A percentile compares a stretch with the other conserved stretches of the same genome.
Evolutionary conservation across 2,329 filamentous ascomycete genomes (phyloP).

Genomic region (Raffaelea ambrosiae): DNA sequence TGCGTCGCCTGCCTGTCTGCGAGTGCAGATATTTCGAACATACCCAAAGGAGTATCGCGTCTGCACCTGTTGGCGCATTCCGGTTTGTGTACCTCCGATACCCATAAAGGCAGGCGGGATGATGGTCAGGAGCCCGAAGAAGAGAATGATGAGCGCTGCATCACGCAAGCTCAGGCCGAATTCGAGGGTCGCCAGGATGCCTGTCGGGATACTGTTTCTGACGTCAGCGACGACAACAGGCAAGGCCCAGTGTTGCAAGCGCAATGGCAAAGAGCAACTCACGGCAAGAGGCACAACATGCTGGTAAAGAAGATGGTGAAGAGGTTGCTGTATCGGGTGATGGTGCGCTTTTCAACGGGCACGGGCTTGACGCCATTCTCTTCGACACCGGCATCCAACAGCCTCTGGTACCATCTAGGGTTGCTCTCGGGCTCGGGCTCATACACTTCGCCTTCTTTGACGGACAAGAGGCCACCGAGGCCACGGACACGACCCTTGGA

Average conservation of each 20-base stretch:
- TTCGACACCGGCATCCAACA: conserved; percentile 38
- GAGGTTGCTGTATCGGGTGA: conserved; percentile 44
- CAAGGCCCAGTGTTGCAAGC: not conserved
- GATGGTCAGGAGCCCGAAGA: conserved; percentile 47
- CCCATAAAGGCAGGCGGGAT: conserved; percentile 47
- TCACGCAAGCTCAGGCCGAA: conserved; percentile 48
- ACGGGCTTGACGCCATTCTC: conserved; percentile 49
- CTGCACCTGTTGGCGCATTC: conserved; percentile 51
- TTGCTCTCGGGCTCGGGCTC: conserved; percentile 19
- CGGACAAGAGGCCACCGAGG: conserved; percentile 15
- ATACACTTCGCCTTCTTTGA: conserved; percentile 24
- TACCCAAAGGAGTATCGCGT: conserved; percentile 53
- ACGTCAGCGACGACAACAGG: not conserved
- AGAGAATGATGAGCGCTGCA: conserved; percentile 47
- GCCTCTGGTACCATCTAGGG: conserved; percentile 31
- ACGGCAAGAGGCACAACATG: conserved; percentile 50
- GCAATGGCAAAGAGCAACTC: conserved; percentile 19
- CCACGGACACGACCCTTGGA: conserved; percentile 11
- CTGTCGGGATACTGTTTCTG: conserved; percentile 41
- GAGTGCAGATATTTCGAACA: conserved; percentile 4
- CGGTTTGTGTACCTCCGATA: conserved; percentile 45
- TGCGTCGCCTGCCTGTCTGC: no score
- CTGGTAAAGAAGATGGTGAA: conserved; percentile 55
- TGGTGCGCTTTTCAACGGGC: conserved; percentile 42
- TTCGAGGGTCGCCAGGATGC: conserved; percentile 45